These are phyloP conservation scores for Fusarium zealandicum DNA, from an alignment of 2,329 filamentous ascomycete species.

Conservation along the genomic window DNA sequence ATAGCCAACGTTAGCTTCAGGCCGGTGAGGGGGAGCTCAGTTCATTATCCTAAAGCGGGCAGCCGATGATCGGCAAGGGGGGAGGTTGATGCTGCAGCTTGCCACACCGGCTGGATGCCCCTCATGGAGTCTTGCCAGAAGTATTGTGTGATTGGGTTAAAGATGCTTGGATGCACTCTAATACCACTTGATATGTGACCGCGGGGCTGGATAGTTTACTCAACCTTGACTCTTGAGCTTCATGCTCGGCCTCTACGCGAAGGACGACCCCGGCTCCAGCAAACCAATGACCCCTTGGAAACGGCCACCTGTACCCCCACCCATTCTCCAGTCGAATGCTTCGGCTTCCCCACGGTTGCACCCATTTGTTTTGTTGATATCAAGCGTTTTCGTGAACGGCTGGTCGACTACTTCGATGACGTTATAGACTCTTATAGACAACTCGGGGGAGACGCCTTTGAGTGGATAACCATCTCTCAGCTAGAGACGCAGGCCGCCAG, in stretches of 20 bases:
- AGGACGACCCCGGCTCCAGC: too few species aligned
- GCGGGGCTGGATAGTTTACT: too few species aligned
- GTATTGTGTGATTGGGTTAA: too few species aligned
- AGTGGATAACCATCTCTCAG: not conserved
- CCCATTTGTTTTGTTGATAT: not conserved
- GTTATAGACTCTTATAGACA: conserved; percentile 1
- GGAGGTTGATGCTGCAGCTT: not conserved
- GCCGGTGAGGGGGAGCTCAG: too few species aligned
- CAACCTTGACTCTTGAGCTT: too few species aligned
- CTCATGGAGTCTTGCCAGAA: too few species aligned
- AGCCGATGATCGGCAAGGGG: not conserved
- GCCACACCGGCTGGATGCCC: not conserved
- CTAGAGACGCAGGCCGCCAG: not conserved
- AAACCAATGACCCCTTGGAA: not conserved
- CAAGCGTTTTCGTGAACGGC: not conserved
- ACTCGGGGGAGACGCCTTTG: not conserved
- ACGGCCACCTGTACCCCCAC: not conserved
- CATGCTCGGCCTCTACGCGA: too few species aligned
- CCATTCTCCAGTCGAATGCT: not conserved
- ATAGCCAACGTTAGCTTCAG: too few species aligned
- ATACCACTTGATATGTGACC: too few species aligned
- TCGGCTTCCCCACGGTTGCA: conserved; percentile 1
- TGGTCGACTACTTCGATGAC: conserved; percentile 25
- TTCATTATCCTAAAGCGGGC: not conserved
- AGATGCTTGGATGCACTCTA: too few species aligned